A percentile compares a stretch with the other conserved stretches of the same genome.
Evolutionary conservation across 2,329 filamentous ascomycete species (phyloP).

Genomic region (Trichoderma sp.): DNA sequence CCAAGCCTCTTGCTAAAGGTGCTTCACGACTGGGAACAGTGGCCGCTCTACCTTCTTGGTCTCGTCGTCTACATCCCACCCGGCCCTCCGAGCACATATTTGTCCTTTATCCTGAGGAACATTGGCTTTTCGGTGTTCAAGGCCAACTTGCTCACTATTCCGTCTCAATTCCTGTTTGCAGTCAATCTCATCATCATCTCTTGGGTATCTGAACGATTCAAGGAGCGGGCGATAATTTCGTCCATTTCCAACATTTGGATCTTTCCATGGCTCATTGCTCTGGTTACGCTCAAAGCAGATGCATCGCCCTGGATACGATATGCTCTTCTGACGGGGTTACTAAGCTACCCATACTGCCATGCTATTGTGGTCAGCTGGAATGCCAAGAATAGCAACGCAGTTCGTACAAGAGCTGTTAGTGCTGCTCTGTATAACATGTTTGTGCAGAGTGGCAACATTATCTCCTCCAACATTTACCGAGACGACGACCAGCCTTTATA

Average conservation of each 20-base stretch:
- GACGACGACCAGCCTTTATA: conserved; percentile 35
- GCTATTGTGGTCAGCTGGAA: conserved; percentile 59
- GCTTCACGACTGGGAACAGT: conserved; percentile 57
- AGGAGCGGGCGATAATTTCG: conserved; percentile 42
- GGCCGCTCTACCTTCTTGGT: conserved; percentile 53
- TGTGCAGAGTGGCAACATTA: conserved; percentile 38
- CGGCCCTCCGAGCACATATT: conserved; percentile 48
- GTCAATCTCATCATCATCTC: conserved; percentile 48
- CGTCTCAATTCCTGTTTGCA: conserved; percentile 43
- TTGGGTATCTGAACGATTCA: conserved; percentile 46
- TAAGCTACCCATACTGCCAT: conserved; percentile 43
- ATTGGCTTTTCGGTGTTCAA: conserved; percentile 55
- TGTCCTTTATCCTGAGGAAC: conserved; percentile 53
- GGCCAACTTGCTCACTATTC: conserved; percentile 54
- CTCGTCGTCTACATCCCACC: conserved; percentile 50
- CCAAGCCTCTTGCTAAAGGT: conserved; percentile 53
- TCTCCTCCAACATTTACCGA: conserved; percentile 42
- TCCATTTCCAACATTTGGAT: conserved; percentile 54
- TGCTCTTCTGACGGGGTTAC: conserved; percentile 38
- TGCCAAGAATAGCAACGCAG: conserved; percentile 59
- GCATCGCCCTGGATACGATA: conserved; percentile 46
- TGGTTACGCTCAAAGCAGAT: conserved; percentile 41
- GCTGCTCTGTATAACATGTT: conserved; percentile 58
- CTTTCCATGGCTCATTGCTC: conserved; percentile 53
- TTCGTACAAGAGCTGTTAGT: conserved; percentile 59